Conservation (phyloP, 163 green algal genomes). For the Coccomyxa subellipsoidea region DNA sequence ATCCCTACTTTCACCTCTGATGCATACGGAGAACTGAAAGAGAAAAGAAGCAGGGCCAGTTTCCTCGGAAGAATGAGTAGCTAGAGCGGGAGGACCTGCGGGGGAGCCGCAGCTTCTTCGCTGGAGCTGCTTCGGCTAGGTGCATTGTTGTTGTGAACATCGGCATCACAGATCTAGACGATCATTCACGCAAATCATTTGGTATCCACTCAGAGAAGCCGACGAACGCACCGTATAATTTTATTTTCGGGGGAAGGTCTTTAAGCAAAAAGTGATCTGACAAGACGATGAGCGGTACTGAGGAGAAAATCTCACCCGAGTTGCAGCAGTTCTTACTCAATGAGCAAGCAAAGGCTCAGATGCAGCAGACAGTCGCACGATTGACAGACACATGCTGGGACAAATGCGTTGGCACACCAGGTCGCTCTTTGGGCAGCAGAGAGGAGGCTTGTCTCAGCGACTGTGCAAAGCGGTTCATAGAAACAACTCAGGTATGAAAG, state of each 20-base stretch:
- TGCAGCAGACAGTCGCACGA: conserved; percentile 51
- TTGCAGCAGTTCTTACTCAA: conserved; percentile 45
- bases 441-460: conserved; percentile 51
- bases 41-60: no score
- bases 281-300: neutral
- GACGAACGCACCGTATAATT: neutral
- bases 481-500: conserved; percentile 13
- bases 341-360: conserved; percentile 35
- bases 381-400: conserved; percentile 55
- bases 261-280: neutral
- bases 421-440: conserved; percentile 24
- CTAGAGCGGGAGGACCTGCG: neutral
- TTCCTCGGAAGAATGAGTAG: no score
- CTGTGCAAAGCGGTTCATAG: conserved; percentile 49
- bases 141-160: neutral
- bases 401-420: conserved; percentile 48
- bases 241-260: neutral
- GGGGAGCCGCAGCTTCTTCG: neutral
- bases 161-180: no score
- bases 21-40: no score
- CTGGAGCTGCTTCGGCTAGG: neutral
- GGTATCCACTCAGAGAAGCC: neutral
- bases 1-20: no score
- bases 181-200: no score
- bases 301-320: conserved; percentile 22